A percentile compares a stretch with the other conserved stretches of the same genome.
phyloP scores from a whole-genome alignment of 140 eudicot genomes.

The Cichorium intybus region DNA sequence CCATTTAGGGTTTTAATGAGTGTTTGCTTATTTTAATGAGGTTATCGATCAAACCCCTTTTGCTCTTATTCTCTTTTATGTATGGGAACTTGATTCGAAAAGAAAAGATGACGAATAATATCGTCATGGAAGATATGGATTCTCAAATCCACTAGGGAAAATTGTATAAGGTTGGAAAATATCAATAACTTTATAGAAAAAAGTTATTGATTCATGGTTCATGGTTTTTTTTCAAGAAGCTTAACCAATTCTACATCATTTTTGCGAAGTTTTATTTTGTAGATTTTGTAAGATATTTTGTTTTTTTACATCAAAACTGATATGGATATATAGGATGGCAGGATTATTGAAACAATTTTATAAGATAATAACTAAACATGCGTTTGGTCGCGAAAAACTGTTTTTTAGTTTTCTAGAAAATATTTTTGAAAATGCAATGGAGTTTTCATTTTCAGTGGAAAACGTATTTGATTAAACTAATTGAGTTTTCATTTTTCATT shows the following conservation, averaged over 20 bases:
- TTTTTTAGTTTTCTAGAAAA: too few relatives aligned
- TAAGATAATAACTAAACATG: not conserved
- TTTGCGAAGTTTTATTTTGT: not conserved
- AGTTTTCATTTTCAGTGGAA: too few relatives aligned
- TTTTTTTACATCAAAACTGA: not conserved
- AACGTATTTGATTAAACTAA: too few relatives aligned
- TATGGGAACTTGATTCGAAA: slow-evolving; percentile 31
- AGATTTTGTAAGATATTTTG: not conserved
- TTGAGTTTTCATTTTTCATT: too few relatives aligned
- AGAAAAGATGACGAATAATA: slow-evolving; percentile 27
- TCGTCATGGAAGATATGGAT: slow-evolving; percentile 24
- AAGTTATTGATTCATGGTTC: slow-evolving; percentile 2
- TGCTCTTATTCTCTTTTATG: slow-evolving; percentile 14
- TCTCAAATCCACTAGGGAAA: slow-evolving; percentile 23
- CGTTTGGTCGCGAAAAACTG: too few relatives aligned
- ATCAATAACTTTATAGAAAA: slow-evolving; percentile 12
- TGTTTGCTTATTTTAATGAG: not conserved
- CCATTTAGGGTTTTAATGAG: slow-evolving; percentile 36
- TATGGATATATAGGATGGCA: not conserved
- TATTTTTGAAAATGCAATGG: too few relatives aligned
- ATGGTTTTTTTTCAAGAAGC: too few relatives aligned
- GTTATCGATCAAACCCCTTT: slow-evolving; percentile 4
- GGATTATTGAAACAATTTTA: not conserved
- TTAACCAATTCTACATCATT: too few relatives aligned
- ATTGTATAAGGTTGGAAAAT: slow-evolving; percentile 3